Conservation (phyloP, 768 basidiomycete species). For the Mycena haematopus region DNA sequence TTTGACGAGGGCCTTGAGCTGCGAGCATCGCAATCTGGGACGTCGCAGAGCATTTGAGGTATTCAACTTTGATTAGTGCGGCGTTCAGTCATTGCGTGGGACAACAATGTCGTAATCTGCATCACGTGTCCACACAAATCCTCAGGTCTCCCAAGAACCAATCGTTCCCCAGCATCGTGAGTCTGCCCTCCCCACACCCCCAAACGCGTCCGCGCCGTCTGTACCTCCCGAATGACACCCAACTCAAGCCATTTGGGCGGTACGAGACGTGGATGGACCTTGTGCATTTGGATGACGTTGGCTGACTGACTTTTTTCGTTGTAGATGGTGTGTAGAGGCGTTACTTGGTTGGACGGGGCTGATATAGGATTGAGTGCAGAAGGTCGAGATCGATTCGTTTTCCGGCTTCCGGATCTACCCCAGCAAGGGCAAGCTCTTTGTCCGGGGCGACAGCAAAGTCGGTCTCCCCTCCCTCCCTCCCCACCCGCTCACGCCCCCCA, state of each 20-base stretch:
- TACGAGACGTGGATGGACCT: neutral
- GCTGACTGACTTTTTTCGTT: slow-evolving; percentile 5
- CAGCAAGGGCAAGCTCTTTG: slow-evolving; percentile 93
- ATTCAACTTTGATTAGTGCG: too few relatives aligned
- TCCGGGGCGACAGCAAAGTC: slow-evolving; percentile 96
- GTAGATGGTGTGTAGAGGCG: too few relatives aligned
- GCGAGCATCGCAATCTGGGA: too few relatives aligned
- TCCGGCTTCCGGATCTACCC: slow-evolving; percentile 98
- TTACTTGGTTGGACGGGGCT: too few relatives aligned
- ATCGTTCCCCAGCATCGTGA: slow-evolving; percentile 4
- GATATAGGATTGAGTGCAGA: slow-evolving; percentile 72
- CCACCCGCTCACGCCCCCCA: slow-evolving; percentile 36
- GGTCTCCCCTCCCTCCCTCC: slow-evolving; percentile 28
- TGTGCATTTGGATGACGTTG: slow-evolving; percentile 12
- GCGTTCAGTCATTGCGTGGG: too few relatives aligned
- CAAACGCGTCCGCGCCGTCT: neutral
- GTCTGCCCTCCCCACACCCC: neutral
- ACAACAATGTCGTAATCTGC: too few relatives aligned
- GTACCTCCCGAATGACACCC: slow-evolving; percentile 12
- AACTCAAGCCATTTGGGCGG: neutral
- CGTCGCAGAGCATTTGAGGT: too few relatives aligned
- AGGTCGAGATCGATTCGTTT: slow-evolving; percentile 99
- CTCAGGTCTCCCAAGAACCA: too few relatives aligned
- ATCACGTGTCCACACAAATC: too few relatives aligned
- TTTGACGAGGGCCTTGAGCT: too few relatives aligned